Evolutionary conservation across 140 eudicot genomes (phyloP), one percentile per base, ranked within the genome.

Genomic region (Bidens hawaiensis): DNA sequence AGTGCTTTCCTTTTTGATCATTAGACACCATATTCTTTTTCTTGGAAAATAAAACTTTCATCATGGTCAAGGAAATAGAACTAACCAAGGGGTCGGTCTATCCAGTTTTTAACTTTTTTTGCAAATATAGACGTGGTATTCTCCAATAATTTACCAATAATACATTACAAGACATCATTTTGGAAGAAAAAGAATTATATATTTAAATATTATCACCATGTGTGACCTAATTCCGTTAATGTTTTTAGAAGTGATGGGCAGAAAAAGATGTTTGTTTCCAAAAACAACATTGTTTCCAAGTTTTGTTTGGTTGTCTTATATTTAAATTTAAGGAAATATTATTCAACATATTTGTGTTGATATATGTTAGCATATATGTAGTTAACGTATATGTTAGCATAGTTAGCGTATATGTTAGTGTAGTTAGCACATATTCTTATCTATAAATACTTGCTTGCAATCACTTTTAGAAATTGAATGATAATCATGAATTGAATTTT

Each of bases 221-320:
- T 49, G 42, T 46, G 45, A 60, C 60, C 76, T 62, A 49, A 74
- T 74, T 45, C 59, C 50, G 65, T 59, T 65, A 72, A 58, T 78
- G 65, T 69, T 50, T n/a, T 34, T 55, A 64, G 82, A 18, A 71
- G 68, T 68, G 77, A 71, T 68, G 81, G 79, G 66, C 64, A 14
- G 69, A 74, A 73, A 81, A 70, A 24, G 81, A 67, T 63, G 70
- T 49, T 75, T 70, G 42, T 71, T 73, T 60, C 66, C 75, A 56
- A 68, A 67, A 67, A 62, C 42, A 67, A 48, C 15, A 64, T 11
- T 60, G 42, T 67, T 71, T 76, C 72, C 43, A 48, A 50, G 64
- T n/a, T n/a, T n/a, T n/a, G n/a, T n/a, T n/a, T n/a, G n/a, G n/a
- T 57, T 51, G 59, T 47, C 59, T 65, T 65, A 31, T 56, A 34